Evolutionary conservation across 2,329 filamentous ascomycete species (phyloP).

Genomic region (Aspergillus ibericus): DNA sequence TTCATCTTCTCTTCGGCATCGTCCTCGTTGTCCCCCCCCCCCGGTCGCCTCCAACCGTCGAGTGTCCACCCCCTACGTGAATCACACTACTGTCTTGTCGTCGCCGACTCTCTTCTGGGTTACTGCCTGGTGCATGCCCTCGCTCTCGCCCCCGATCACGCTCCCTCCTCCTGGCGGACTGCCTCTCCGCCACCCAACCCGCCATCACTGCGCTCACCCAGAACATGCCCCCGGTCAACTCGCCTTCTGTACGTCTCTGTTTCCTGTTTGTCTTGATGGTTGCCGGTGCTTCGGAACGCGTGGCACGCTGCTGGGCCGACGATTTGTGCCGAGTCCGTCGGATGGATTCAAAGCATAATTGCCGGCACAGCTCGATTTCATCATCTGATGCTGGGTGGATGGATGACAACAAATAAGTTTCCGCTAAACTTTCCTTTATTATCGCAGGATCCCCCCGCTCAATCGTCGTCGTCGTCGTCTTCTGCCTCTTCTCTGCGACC

Average conservation of each 20-base stretch:
- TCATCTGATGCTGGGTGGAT: background rate
- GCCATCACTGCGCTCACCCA: background rate
- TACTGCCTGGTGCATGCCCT: background rate
- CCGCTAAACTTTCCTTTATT: constrained; percentile 4
- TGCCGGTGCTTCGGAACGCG: background rate
- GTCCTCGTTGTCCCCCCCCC: background rate
- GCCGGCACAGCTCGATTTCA: background rate
- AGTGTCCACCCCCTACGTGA: background rate
- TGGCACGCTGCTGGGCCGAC: background rate
- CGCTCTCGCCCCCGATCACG: background rate
- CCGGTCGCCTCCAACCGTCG: background rate
- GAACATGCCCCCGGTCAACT: constrained; percentile 46
- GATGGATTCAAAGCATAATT: background rate
- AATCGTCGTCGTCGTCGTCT: constrained; percentile 29
- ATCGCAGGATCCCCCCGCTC: constrained; percentile 17
- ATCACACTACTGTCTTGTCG: background rate
- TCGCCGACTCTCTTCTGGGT: background rate
- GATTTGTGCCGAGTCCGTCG: background rate
- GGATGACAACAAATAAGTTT: constrained; percentile 1
- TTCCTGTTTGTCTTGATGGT: background rate
- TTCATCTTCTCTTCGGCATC: background rate
- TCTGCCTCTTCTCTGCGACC: constrained; percentile 47
- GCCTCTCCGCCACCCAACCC: constrained; percentile 8
- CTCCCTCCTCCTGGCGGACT: constrained; percentile 8
- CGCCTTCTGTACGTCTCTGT: constrained; percentile 41